Percentiles rank a stretch among this genome's conserved stretches.
These are phyloP conservation scores for Colletotrichum sp. DNA, from an alignment of 2,329 filamentous ascomycete species.

Conservation along the genomic window DNA sequence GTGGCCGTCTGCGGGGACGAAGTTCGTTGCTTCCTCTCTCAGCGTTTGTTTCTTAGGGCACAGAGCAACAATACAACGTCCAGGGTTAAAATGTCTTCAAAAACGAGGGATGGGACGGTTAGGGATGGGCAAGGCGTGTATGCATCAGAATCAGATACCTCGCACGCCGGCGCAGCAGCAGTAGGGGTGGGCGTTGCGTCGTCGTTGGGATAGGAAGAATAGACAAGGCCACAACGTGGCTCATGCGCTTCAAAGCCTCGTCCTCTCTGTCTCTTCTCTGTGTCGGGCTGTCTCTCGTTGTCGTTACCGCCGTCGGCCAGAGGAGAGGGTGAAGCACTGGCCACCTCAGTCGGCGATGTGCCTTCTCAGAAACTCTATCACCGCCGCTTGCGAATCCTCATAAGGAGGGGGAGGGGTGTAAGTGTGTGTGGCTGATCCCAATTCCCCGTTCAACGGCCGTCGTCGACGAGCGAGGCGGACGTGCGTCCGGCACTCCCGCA, in stretches of 20 bases:
- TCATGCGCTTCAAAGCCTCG: neutral
- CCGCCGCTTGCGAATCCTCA: neutral
- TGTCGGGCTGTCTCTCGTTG: neutral
- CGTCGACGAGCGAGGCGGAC: neutral
- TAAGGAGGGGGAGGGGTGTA: neutral
- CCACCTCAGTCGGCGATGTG: neutral
- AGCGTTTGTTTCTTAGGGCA: neutral
- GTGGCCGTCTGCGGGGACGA: constrained; percentile 9
- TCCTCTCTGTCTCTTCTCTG: neutral
- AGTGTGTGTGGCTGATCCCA: neutral
- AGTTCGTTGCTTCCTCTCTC: neutral
- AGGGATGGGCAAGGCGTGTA: constrained; percentile 18
- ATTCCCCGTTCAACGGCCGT: neutral
- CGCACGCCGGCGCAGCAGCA: neutral
- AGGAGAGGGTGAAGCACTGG: neutral
- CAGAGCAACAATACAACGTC: neutral
- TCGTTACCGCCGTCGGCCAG: neutral
- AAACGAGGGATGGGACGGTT: constrained; percentile 9
- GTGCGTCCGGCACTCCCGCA: neutral
- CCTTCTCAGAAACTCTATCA: neutral
- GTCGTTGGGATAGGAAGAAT: neutral
- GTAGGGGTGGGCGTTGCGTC: neutral
- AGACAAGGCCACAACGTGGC: neutral
- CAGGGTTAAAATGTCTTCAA: neutral
- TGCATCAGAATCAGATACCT: constrained; percentile 17